Evolutionary conservation across 2,329 filamentous ascomycete genomes (phyloP), one percentile per base, ranked within the genome.

Genomic region (Colletotrichum somersetense): DNA sequence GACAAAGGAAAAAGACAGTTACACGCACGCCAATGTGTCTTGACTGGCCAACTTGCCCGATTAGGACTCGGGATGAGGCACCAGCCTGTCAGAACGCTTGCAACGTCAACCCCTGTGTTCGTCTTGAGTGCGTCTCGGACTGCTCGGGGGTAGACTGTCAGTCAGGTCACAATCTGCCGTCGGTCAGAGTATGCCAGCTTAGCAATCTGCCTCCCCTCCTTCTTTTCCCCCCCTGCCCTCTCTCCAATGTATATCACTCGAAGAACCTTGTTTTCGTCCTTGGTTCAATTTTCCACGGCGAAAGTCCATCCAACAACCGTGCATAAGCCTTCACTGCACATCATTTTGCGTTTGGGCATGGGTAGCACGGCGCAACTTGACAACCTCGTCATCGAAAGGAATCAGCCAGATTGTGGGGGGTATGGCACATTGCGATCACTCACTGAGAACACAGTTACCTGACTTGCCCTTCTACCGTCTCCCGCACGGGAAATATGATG

Each of bases 291-390:
- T 62, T 62, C 64, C 67, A 62, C 44, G 63, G 67, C 48, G 26
- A 57, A 71, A 67, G 56, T 71, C 48, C 44, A 58, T 67, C 52
- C 48, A 50, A 33, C 23, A n/a, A 46, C n/a, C 38, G 33, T 56
- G 67, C 66, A 70, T 62, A 55, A 56, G 16, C 56, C 20, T 20
- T 42, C 35, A 35, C 70, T 72, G 61, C 70, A 66, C 70, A 71
- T 72, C 70, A 70, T 72, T 66, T 44, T 70, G 66, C 61, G 67
- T 62, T 62, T 72, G 40, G 58, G 66, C 70, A 72, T 71, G 70
- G 70, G 62, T 72, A 66, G 59, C 70, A 66, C 70, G 62, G 65
- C 65, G 53, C 69, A 63, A 52, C 48, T 7, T 38, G 33, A 44
- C 35, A 8, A 38, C 18, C 33, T 67, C 38, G 26, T 16, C 38